These are phyloP conservation scores for Arctium minus DNA, from an alignment of 129 eudicot genomes.

Conservation along the genomic window DNA sequence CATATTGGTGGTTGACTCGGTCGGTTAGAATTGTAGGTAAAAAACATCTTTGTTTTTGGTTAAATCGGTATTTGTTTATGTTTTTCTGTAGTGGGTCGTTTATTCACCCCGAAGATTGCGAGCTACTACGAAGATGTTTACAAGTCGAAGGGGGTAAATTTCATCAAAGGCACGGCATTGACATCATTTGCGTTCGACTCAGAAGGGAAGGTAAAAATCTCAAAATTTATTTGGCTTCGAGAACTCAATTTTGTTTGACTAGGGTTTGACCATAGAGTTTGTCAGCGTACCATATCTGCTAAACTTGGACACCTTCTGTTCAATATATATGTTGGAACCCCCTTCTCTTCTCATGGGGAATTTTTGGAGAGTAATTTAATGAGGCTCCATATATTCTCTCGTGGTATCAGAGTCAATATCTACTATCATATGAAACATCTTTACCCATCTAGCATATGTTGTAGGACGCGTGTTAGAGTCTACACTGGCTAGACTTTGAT, in stretches of 20 bases:
- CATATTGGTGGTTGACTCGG: background rate
- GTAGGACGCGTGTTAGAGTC: too few relatives aligned
- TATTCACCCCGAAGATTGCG: conserved; percentile 83
- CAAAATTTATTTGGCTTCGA: conserved; percentile 9
- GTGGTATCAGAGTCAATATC: too few relatives aligned
- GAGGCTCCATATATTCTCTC: too few relatives aligned
- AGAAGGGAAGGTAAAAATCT: conserved; percentile 56
- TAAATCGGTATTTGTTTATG: background rate
- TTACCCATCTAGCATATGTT: too few relatives aligned
- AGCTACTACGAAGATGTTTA: conserved; percentile 79
- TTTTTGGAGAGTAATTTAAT: too few relatives aligned
- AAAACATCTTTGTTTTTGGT: background rate
- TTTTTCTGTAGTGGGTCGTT: conserved; percentile 68
- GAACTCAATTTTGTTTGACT: background rate
- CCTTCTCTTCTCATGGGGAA: too few relatives aligned
- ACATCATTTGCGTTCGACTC: conserved; percentile 71
- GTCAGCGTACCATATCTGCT: background rate
- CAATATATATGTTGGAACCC: background rate
- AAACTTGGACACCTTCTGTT: background rate
- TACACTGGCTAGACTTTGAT: too few relatives aligned
- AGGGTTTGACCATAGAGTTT: background rate
- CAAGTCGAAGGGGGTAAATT: conserved; percentile 78
- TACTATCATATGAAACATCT: too few relatives aligned
- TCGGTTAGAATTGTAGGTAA: background rate
- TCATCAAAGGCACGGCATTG: conserved; percentile 78